Conservation (phyloP, 495 filamentous ascomycete species). For the Achaetomiella virescens region DNA sequence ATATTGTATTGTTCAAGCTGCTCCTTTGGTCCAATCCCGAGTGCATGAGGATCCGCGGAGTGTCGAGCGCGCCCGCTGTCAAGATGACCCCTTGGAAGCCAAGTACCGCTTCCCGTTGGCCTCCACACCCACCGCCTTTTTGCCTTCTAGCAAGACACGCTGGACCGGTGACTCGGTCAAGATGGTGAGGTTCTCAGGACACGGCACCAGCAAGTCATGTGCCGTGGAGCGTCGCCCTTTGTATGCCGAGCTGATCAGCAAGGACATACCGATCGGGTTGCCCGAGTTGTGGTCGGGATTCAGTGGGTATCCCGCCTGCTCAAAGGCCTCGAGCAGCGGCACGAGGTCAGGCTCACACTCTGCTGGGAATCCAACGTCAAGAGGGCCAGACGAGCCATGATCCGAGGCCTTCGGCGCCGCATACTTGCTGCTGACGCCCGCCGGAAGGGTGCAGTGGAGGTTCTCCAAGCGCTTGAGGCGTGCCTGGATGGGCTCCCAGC, state of each 20-base stretch:
- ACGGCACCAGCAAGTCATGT: conserved; percentile 39
- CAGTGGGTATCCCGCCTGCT: conserved; percentile 40
- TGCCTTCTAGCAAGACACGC: conserved; percentile 46
- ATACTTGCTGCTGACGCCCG: conserved; percentile 30
- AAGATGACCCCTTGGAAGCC: conserved; percentile 53
- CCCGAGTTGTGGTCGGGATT: conserved; percentile 57
- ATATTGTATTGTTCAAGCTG: conserved; percentile 51
- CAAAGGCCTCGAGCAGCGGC: conserved; percentile 32
- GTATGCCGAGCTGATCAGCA: conserved; percentile 42
- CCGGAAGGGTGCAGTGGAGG: conserved; percentile 40
- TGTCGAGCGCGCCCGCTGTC: conserved; percentile 51
- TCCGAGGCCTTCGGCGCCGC: conserved; percentile 28
- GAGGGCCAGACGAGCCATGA: conserved; percentile 46
- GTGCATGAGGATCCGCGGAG: conserved; percentile 57
- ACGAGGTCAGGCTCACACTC: conserved; percentile 47
- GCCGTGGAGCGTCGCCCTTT: conserved; percentile 48
- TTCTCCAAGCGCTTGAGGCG: conserved; percentile 49
- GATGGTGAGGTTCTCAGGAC: conserved; percentile 47
- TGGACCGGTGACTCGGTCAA: conserved; percentile 44
- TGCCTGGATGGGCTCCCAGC: conserved; percentile 43
- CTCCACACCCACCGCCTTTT: conserved; percentile 47
- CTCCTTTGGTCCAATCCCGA: conserved; percentile 53
- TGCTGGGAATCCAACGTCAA: conserved; percentile 42
- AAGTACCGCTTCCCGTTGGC: conserved; percentile 32
- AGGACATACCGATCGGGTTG: conserved; percentile 52